These are phyloP conservation scores for Datura wrightii DNA, from an alignment of 257 asterid genomes.

Conservation along the genomic window DNA sequence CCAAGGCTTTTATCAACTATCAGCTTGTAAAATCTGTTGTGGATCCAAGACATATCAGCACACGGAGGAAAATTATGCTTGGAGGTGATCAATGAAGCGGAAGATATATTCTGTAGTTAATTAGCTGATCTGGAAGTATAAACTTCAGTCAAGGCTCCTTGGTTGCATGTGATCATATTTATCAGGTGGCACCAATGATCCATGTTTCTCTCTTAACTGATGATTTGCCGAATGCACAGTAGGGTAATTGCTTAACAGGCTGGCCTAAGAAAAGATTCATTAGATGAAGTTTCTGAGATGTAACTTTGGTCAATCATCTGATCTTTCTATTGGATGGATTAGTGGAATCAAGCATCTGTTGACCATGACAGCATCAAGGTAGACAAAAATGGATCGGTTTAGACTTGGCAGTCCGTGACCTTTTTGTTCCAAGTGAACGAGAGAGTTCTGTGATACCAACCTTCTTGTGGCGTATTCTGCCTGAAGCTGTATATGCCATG, in stretches of 20 bases:
- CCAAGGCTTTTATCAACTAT: neutral
- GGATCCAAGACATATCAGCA: neutral
- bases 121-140: neutral
- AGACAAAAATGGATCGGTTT: constrained; percentile 14
- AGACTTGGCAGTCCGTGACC: neutral
- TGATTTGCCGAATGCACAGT: neutral
- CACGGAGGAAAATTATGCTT: neutral
- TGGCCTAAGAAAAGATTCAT: neutral
- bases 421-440: neutral
- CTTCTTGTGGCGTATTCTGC: constrained; percentile 12
- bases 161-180: constrained; percentile 7
- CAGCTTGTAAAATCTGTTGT: constrained; percentile 15
- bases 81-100: constrained; percentile 7
- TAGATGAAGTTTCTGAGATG: constrained; percentile 15
- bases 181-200: neutral
- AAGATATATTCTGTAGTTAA: constrained; percentile 1
- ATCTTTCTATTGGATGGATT: constrained; percentile 15
- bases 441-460: neutral
- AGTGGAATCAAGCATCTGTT: constrained; percentile 20
- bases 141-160: constrained; percentile 13
- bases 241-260: constrained; percentile 14
- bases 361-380: constrained; percentile 9
- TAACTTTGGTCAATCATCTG: constrained; percentile 14
- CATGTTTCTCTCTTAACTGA: constrained; percentile 21
- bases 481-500: neutral